phyloP scores from a whole-genome alignment of 2,329 filamentous ascomycete species.

The Aureobasidium lini region DNA sequence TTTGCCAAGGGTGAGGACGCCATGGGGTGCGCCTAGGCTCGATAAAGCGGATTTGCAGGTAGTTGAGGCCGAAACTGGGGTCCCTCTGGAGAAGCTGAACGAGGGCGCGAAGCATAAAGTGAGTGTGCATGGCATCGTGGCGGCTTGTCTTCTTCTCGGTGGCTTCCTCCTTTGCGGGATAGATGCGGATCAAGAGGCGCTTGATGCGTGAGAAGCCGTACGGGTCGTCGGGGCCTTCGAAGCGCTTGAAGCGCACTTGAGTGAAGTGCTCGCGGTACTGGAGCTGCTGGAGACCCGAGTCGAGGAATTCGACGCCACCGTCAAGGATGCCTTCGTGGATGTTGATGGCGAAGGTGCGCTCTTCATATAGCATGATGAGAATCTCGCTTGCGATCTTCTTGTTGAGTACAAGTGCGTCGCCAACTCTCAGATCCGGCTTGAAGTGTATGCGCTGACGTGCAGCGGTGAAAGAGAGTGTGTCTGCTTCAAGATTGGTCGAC shows the following conservation, averaged over 20 bases:
- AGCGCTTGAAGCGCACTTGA: slow-evolving; percentile 24
- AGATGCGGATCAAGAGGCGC: slow-evolving; percentile 23
- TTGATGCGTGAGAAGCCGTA: slow-evolving; percentile 24
- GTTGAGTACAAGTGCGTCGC: slow-evolving; percentile 23
- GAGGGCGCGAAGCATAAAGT: slow-evolving; percentile 24
- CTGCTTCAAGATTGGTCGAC: neutral
- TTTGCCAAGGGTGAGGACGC: neutral
- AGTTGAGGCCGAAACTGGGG: slow-evolving; percentile 16
- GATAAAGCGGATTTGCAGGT: slow-evolving; percentile 21
- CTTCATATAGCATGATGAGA: slow-evolving; percentile 21
- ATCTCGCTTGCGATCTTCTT: slow-evolving; percentile 20
- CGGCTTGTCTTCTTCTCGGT: slow-evolving; percentile 10
- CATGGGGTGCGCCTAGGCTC: neutral
- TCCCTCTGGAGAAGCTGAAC: slow-evolving; percentile 21
- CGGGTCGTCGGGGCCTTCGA: slow-evolving; percentile 17
- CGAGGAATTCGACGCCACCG: slow-evolving; percentile 26
- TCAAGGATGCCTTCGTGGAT: slow-evolving; percentile 19
- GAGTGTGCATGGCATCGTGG: slow-evolving; percentile 23
- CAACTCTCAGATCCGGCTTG: neutral
- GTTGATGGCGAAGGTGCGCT: slow-evolving; percentile 15
- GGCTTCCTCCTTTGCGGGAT: slow-evolving; percentile 14
- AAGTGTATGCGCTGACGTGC: neutral
- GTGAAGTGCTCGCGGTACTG: slow-evolving; percentile 19
- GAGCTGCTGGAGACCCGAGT: slow-evolving; percentile 25
- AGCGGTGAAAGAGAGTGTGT: neutral